Conservation (phyloP, 345 rosid genomes). For the Rhodamnia rubescens region DNA sequence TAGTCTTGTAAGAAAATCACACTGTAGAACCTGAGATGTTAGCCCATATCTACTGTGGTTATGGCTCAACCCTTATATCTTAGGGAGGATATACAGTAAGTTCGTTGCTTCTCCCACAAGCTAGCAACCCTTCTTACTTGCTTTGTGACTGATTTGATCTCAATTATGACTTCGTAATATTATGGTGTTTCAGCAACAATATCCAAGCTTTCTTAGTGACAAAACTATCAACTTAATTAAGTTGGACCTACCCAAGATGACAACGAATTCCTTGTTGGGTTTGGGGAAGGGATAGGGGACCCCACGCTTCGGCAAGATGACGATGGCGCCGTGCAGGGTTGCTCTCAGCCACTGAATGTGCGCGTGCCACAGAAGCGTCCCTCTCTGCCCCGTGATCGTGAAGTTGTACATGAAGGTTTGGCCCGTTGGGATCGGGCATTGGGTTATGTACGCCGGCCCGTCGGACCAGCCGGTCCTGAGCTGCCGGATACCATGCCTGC, state of each 20-base stretch:
- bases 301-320: conserved; percentile 53
- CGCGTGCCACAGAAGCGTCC: conserved; percentile 71
- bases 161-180: background rate
- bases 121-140: background rate
- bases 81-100: background rate
- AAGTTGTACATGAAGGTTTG: conserved; percentile 44
- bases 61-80: background rate
- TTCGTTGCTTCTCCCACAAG: background rate
- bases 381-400: conserved; percentile 54
- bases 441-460: conserved; percentile 76
- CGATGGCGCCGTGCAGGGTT: conserved; percentile 55
- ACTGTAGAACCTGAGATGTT: background rate
- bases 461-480: conserved; percentile 77
- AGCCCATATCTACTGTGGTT: background rate
- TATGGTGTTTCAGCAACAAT: background rate
- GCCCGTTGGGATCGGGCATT: conserved; percentile 64
- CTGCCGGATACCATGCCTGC: conserved; percentile 76
- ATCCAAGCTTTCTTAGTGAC: background rate
- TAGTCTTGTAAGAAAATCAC: background rate
- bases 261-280: conserved; percentile 40
- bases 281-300: conserved; percentile 55
- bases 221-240: background rate
- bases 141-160: background rate
- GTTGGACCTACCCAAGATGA: conserved; percentile 30
- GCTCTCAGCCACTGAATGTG: conserved; percentile 66